Evolutionary conservation across 371 early-diverging fungal species (phyloP), one percentile per base, ranked within the genome.

Genomic region (Actinomortierella ambigua): DNA sequence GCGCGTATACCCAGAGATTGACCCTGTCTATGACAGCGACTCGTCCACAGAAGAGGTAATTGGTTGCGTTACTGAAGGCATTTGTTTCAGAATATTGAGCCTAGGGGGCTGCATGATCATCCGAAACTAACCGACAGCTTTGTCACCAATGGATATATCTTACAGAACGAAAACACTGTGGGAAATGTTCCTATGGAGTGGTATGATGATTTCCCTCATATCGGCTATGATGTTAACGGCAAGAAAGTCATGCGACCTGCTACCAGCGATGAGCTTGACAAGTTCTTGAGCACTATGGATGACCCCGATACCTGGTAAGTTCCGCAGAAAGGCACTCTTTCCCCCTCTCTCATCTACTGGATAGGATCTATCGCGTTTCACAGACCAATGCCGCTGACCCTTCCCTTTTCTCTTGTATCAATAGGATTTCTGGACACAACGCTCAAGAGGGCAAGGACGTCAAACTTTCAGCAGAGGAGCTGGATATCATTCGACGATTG

Each of bases 141-240:
- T 55, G 24, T n/a, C n/a, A n/a, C n/a, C n/a, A n/a, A n/a, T 24
- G 27, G 47, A 15, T 40, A 6, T 5, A 11, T 43, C 22, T 8
- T 48, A 2, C 26, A 85, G 84, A 82, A 84, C 2, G 80, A 79
- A 40, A 92, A 93, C 65, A 91, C 92, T 2, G 88, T 96, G 47
- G 99, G 99, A 55, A 95, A 97, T 61, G 85, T 98, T 18, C 96
- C 98, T 17, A 85, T 94, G 77, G 94, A 95, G 69, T 97, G 97
- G 97, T 98, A 98, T 77, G 91, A 93, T 44, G 97, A 97, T 51
- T 89, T 91, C 53, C 93, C 92, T 46, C 99, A 98, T 64, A 96
- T 97, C 63, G 99, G 99, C 46, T 98, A 98, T 80, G 92, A 94
- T 68, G 77, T 95, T 50, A 85, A 95, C 55, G 99, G 99, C 49